phyloP scores from a whole-genome alignment of 2,329 filamentous ascomycete species.

The Aspergillus calidoustus region DNA sequence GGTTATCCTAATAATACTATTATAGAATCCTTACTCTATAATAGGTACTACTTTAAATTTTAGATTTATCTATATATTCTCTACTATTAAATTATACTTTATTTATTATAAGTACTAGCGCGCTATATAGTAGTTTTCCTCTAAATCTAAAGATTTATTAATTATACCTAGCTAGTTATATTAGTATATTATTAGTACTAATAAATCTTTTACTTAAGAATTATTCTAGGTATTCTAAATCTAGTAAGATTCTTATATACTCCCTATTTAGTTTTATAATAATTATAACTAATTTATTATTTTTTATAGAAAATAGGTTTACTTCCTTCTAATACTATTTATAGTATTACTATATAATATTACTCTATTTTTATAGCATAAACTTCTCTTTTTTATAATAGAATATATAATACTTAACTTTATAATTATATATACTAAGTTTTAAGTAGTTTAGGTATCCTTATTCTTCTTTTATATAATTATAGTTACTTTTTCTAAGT shows the following conservation, averaged over 20 bases:
- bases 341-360: too few relatives aligned
- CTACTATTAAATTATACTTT: neutral
- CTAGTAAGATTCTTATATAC: neutral
- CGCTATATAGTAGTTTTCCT: neutral
- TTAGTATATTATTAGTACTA: neutral
- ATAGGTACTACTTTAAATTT: neutral
- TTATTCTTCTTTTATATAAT: too few relatives aligned
- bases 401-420: too few relatives aligned
- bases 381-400: too few relatives aligned
- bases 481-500: too few relatives aligned
- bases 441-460: too few relatives aligned
- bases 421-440: too few relatives aligned
- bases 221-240: neutral
- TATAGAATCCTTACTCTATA: neutral
- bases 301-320: neutral
- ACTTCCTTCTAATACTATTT: neutral
- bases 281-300: neutral
- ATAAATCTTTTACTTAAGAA: constrained; percentile 2
- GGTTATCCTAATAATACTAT: neutral
- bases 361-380: too few relatives aligned
- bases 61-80: neutral
- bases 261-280: neutral
- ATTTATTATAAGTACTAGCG: neutral
- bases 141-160: neutral
- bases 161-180: neutral